Evolutionary conservation across 192 early-diverging fungal species (phyloP).

Genomic region (Entrophospora sp.): DNA sequence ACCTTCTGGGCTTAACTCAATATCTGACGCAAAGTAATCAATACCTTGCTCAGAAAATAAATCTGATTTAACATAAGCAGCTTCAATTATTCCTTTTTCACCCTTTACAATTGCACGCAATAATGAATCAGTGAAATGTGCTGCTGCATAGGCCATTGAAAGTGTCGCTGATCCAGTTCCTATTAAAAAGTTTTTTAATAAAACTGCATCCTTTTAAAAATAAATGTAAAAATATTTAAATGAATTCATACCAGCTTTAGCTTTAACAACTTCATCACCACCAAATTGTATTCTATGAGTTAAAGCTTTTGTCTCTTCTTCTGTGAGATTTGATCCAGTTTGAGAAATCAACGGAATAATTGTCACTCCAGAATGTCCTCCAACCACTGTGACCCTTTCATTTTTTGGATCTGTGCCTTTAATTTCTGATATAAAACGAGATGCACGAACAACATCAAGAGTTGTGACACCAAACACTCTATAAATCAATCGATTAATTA

Average conservation of each 20-base stretch:
- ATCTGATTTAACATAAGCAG: constrained; percentile 68
- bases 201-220: neutral
- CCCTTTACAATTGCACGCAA: constrained; percentile 62
- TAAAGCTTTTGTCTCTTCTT: constrained; percentile 75
- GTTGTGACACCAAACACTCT: constrained; percentile 91
- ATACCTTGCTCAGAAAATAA: constrained; percentile 53
- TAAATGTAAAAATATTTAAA: neutral
- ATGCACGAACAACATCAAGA: constrained; percentile 90
- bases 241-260: constrained; percentile 51
- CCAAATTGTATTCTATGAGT: constrained; percentile 96
- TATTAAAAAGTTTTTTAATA: neutral
- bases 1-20: constrained; percentile 68
- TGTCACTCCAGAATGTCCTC: constrained; percentile 93
- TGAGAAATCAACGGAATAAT: constrained; percentile 88
- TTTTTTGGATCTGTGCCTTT: constrained; percentile 60
- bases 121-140: constrained; percentile 81
- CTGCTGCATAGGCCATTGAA: constrained; percentile 80
- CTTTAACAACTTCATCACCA: constrained; percentile 97
- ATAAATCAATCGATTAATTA: neutral
- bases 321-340: constrained; percentile 59
- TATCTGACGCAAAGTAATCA: constrained; percentile 64
- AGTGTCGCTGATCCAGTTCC: constrained; percentile 78
- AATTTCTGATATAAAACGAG: constrained; percentile 77
- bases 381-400: constrained; percentile 75
- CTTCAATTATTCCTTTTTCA: constrained; percentile 76